These are phyloP conservation scores for Soucietia sequanensis DNA, from an alignment of 805 yeast species.

Conservation along the genomic window DNA sequence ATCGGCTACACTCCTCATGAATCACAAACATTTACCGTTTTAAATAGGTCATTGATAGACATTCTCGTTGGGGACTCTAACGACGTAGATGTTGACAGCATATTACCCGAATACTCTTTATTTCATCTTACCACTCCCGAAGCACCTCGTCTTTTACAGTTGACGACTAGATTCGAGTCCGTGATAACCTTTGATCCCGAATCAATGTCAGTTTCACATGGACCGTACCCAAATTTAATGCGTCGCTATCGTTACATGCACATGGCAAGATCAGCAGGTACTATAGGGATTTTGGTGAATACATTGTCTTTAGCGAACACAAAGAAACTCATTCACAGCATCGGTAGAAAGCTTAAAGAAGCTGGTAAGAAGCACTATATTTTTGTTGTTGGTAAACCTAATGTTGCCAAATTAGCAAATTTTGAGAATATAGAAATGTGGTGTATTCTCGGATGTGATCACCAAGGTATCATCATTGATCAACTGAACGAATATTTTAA, in stretches of 20 bases:
- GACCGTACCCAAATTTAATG: conserved; percentile 78
- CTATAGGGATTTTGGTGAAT: conserved; percentile 87
- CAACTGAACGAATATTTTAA: conserved; percentile 75
- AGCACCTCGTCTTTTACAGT: conserved; percentile 71
- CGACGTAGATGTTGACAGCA: conserved; percentile 23
- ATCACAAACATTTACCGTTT: conserved; percentile 1
- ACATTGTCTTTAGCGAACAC: conserved; percentile 82
- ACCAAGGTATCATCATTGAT: conserved; percentile 87
- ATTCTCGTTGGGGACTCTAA: conserved; percentile 13
- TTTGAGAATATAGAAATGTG: conserved; percentile 93
- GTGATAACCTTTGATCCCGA: conserved; percentile 51
- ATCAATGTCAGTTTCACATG: conserved; percentile 32
- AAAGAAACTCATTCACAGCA: conserved; percentile 57
- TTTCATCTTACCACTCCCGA: conserved; percentile 76
- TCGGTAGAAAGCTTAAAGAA: conserved; percentile 57
- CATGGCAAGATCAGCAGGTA: conserved; percentile 85
- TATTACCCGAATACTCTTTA: conserved; percentile 40
- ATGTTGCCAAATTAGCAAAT: conserved; percentile 94
- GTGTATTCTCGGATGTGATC: conserved; percentile 94
- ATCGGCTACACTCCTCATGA: conserved; percentile 38
- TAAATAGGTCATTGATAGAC: conserved; percentile 18
- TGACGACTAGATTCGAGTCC: conserved; percentile 66
- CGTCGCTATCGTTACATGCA: conserved; percentile 85
- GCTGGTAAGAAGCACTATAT: conserved; percentile 91
- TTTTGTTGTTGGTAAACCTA: conserved; percentile 97